These are phyloP conservation scores for Pseudofabraea citricarpa DNA, from an alignment of 2,329 filamentous ascomycete species.

Conservation along the genomic window DNA sequence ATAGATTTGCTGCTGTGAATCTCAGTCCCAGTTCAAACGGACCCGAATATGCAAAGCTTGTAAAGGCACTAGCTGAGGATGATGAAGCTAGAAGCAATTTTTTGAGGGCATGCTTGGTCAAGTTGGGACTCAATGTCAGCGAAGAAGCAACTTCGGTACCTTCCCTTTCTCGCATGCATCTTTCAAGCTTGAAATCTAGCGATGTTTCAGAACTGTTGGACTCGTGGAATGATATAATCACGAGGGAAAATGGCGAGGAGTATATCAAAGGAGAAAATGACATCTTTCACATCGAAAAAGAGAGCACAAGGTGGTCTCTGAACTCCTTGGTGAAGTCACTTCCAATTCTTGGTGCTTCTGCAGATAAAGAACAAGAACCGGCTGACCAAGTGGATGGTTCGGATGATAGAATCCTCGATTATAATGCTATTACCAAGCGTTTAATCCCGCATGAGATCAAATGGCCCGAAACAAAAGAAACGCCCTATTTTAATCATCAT, in stretches of 20 bases:
- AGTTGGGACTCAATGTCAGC: slow-evolving; percentile 77
- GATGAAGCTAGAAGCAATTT: slow-evolving; percentile 70
- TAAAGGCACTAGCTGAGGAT: slow-evolving; percentile 62
- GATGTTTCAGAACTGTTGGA: slow-evolving; percentile 65
- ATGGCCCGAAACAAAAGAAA: slow-evolving; percentile 66
- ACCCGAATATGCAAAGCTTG: slow-evolving; percentile 65
- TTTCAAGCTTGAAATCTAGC: slow-evolving; percentile 63
- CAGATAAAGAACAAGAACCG: slow-evolving; percentile 5
- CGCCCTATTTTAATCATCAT: slow-evolving; percentile 81
- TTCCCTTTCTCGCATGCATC: slow-evolving; percentile 75
- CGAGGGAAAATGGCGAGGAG: slow-evolving; percentile 59
- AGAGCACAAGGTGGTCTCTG: slow-evolving; percentile 55
- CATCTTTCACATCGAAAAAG: slow-evolving; percentile 71
- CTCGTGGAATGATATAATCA: slow-evolving; percentile 63
- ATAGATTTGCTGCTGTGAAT: slow-evolving; percentile 79
- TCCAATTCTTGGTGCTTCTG: slow-evolving; percentile 14
- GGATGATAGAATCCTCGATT: slow-evolving; percentile 64
- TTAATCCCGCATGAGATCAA: slow-evolving; percentile 67
- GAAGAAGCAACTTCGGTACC: slow-evolving; percentile 65
- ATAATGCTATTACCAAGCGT: slow-evolving; percentile 66
- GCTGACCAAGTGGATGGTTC: slow-evolving; percentile 31
- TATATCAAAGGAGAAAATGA: slow-evolving; percentile 79
- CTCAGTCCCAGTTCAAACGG: slow-evolving; percentile 63
- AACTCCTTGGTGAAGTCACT: slow-evolving; percentile 50
- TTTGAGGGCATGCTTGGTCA: slow-evolving; percentile 71